A percentile compares a stretch with the other conserved stretches of the same genome.
Evolutionary conservation across 2,329 filamentous ascomycete species (phyloP).

Genomic region (Periglandula ipomoeae): DNA sequence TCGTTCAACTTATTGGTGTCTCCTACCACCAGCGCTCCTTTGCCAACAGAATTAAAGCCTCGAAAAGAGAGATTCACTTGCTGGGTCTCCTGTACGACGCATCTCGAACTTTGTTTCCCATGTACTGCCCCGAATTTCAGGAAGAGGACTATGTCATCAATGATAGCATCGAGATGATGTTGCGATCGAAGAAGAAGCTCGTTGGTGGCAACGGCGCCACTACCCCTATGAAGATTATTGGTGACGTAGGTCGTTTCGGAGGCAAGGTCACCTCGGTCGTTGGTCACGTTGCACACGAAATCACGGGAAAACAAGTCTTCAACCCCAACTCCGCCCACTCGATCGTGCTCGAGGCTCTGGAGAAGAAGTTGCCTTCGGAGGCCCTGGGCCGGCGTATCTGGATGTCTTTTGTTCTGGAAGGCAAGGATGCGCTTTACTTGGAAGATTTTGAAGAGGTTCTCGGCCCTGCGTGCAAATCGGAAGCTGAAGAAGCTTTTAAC

Average conservation of each 20-base stretch:
- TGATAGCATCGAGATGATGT: slow-evolving; percentile 65
- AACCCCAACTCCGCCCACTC: slow-evolving; percentile 87
- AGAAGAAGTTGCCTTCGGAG: slow-evolving; percentile 75
- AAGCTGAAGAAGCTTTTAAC: slow-evolving; percentile 79
- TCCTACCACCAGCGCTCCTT: slow-evolving; percentile 81
- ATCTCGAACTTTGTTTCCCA: slow-evolving; percentile 78
- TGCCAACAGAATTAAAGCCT: slow-evolving; percentile 73
- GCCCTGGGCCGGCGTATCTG: slow-evolving; percentile 91
- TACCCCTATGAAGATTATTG: slow-evolving; percentile 71
- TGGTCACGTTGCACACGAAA: slow-evolving; percentile 86
- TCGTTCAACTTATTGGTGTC: slow-evolving; percentile 77
- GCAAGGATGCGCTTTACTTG: slow-evolving; percentile 64
- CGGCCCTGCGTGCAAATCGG: slow-evolving; percentile 59
- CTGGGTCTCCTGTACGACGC: slow-evolving; percentile 84
- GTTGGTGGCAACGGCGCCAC: slow-evolving; percentile 46
- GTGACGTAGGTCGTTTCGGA: slow-evolving; percentile 70
- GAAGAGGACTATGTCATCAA: slow-evolving; percentile 91
- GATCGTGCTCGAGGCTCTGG: slow-evolving; percentile 78
- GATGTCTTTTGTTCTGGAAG: slow-evolving; percentile 97
- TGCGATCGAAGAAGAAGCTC: slow-evolving; percentile 42
- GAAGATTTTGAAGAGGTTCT: slow-evolving; percentile 88
- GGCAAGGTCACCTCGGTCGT: slow-evolving; percentile 92
- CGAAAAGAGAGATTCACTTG: slow-evolving; percentile 76
- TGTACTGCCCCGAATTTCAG: slow-evolving; percentile 82
- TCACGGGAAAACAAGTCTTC: slow-evolving; percentile 92